Conservation (phyloP, 306 rosid genomes). For the Cucumis sativus region DNA sequence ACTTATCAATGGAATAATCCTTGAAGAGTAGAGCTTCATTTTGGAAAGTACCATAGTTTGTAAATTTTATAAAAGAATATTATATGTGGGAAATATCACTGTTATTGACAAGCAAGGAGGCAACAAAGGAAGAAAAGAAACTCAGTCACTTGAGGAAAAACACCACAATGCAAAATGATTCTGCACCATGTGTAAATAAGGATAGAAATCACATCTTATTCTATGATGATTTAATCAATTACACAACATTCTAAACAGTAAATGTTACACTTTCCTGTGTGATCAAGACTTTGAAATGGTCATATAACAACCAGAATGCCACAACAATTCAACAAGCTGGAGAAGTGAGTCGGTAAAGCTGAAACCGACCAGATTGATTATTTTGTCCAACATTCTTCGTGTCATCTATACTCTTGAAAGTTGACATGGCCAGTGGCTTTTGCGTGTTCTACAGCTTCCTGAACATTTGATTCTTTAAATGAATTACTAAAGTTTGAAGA, state of each 20-base stretch:
- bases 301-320: not conserved
- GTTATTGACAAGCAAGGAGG: not conserved
- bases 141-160: not conserved
- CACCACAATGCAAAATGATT: not conserved
- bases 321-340: not conserved
- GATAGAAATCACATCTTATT: not conserved
- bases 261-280: not conserved
- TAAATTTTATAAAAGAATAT: not conserved
- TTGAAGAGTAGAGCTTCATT: not conserved
- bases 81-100: not conserved
- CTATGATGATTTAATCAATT: not conserved
- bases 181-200: not conserved
- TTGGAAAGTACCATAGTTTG: not conserved
- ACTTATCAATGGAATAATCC: not conserved
- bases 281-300: not conserved
- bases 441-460: slow-evolving; percentile 95
- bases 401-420: slow-evolving; percentile 83
- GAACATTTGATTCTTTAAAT: slow-evolving; percentile 14
- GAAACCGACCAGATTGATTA: not conserved
- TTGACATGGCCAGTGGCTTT: slow-evolving; percentile 85
- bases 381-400: not conserved
- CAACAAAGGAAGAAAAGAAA: not conserved
- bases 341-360: not conserved
- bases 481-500: slow-evolving; percentile 1
- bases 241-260: not conserved